Conservation (phyloP, 2,329 filamentous ascomycete genomes). For the Uncinocarpus reesii region DNA sequence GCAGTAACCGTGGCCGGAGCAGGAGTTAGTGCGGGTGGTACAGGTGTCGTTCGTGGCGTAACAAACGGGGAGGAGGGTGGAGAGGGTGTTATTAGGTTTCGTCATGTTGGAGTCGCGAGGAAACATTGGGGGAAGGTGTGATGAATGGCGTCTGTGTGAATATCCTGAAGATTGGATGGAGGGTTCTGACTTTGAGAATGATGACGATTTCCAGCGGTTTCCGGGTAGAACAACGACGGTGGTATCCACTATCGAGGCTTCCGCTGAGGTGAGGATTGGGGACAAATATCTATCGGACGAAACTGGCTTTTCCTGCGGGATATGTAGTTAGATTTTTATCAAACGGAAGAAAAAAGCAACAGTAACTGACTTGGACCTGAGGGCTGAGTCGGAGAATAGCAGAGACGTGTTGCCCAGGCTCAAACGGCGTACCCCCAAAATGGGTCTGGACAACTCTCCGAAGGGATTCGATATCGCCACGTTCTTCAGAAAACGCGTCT, state of each 20-base stretch:
- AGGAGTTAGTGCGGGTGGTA: conserved; percentile 59
- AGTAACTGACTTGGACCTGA: neutral
- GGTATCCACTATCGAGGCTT: conserved; percentile 46
- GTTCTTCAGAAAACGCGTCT: neutral
- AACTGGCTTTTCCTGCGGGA: conserved; percentile 33
- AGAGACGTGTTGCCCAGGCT: conserved; percentile 4
- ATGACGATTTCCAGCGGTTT: conserved; percentile 14
- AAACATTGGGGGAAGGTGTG: conserved; percentile 17
- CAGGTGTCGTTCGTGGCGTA: conserved; percentile 62
- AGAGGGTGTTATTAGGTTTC: conserved; percentile 22
- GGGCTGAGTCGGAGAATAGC: conserved; percentile 1
- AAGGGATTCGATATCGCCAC: neutral
- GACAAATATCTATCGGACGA: conserved; percentile 33
- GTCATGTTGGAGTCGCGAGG: conserved; percentile 24
- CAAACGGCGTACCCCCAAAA: neutral
- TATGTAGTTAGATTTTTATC: neutral
- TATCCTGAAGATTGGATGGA: neutral
- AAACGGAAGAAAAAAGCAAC: too few species aligned
- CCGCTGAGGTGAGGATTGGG: conserved; percentile 33
- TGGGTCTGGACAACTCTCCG: neutral
- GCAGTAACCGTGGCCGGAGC: conserved; percentile 74
- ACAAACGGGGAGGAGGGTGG: conserved; percentile 58
- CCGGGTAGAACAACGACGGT: conserved; percentile 48
- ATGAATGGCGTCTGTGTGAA: neutral
- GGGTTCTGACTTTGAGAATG: neutral